Base-by-base conservation (phyloP, 169 alveolate species). In the Plasmodium sp. region DNA sequence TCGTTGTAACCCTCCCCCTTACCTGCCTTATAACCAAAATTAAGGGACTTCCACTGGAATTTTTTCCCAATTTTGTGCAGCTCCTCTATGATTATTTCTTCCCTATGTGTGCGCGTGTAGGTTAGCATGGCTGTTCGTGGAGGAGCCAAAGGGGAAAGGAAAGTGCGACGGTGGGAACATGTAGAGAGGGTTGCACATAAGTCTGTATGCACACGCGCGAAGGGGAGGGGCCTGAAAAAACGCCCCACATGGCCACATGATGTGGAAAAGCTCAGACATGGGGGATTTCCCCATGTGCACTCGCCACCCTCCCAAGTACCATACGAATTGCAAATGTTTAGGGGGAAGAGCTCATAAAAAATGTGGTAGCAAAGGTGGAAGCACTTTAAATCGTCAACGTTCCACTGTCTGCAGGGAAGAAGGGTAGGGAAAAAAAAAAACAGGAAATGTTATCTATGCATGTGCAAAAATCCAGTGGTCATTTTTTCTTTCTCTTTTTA, bases 251-350 rank as follows among this genome's bases (percentile, higher is more conserved):
- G 45, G 16, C 18, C 12, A 80, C 56, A 80, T 80, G 67, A 80
- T 12, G 34, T 34, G 10, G 67, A 41, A 12, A 45, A 36, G 27
- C 9, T 22, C 4, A 18, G 9, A 43, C 84, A 43, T 39, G 33
- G 74, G 41, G 9, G 0, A 31, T 51, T 22, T 7, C 62, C 22
- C 62, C 36, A n/a, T 7, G 36, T 48, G 39, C 22, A 43, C 43
- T 31, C 36, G 45, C 22, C 18, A 67, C 7, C 7, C 39, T 83
- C 72, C 72, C 18, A 83, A 31, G 81, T 88, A 88, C 94, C 94
- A 88, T 88, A 88, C 27, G 94, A 88, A 58, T 88, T 88, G 36
- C 94, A 88, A 79, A 88, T 77, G 45, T 88, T 88, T 22, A 88
- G 45, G 18, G 90, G 88, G 10, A 56, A 88, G 31, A 88, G 45